Conservation (phyloP, 1,139 yeast species). For the Yamadazyma siamensis region DNA sequence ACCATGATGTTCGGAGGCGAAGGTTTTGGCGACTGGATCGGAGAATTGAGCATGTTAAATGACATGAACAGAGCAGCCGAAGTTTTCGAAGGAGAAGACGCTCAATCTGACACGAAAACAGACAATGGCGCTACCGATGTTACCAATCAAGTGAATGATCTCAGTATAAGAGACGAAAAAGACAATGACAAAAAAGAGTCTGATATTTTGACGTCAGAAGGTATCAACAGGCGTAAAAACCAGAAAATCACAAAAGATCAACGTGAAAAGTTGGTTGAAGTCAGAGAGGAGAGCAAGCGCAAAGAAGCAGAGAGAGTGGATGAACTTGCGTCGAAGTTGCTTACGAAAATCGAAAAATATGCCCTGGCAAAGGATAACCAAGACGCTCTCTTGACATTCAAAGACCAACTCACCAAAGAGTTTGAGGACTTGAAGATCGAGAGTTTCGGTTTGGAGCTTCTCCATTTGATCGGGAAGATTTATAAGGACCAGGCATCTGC, state of each 20-base stretch:
- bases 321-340: constrained; percentile 47
- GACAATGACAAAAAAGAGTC: constrained; percentile 5
- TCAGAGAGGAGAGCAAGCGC: constrained; percentile 54
- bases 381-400: constrained; percentile 36
- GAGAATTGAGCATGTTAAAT: constrained; percentile 82
- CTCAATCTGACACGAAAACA: constrained; percentile 6
- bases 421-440: constrained; percentile 55
- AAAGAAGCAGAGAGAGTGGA: constrained; percentile 54
- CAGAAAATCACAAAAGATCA: constrained; percentile 48
- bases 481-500: constrained; percentile 58
- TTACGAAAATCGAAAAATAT: constrained; percentile 41
- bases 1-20: constrained; percentile 87
- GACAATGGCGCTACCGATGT: constrained; percentile 1
- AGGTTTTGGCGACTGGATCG: constrained; percentile 64
- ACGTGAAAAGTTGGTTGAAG: constrained; percentile 50
- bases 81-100: constrained; percentile 43
- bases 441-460: constrained; percentile 46
- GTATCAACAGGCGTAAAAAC: constrained; percentile 25
- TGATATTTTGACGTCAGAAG: constrained; percentile 17
- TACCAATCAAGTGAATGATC: constrained; percentile 2
- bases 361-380: constrained; percentile 22
- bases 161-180: constrained; percentile 8
- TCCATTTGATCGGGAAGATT: constrained; percentile 59
- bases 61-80: constrained; percentile 76
- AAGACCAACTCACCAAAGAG: constrained; percentile 46